Evolutionary conservation across 2,329 filamentous ascomycete species (phyloP), one percentile per base, ranked within the genome.

Genomic region (Ceratocystiopsis minuta): DNA sequence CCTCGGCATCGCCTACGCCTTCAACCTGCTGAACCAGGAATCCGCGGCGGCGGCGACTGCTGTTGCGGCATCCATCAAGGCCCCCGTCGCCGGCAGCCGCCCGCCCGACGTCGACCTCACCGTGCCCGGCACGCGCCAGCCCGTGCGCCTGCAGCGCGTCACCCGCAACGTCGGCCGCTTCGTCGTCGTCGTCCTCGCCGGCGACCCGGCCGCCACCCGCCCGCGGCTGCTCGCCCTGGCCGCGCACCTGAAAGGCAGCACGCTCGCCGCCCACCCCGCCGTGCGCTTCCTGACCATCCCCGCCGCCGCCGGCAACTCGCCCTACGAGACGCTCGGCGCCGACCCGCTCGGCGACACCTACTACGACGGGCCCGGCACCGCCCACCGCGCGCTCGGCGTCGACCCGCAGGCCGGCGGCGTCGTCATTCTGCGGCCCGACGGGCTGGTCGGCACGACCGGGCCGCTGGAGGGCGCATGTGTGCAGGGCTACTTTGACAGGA

Each of bases 1-100:
- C 0, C 61, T 75, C 10, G 73, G 72, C 4, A 74, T 74, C 10
- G 63, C 63, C 36, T 79, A 78, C 51, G 24, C 45, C 20, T 16
- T 9, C 13, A 49, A 49, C 33, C 16, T 49, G 24, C 42, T 49
- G 12, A 49, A 49, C 45, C 42, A 44, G 33, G 12, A 33, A 12
- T 6, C 24, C 13, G 32, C 10, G 31, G 5, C 13, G 6, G 32
- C 15, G 6, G 32, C 12, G 10, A 5, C 15, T 4, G 15, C 12
- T 4, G 24, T 31, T 12, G 24, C 6, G 24, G 32, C 15, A 7
- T 14, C 32, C 3, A 12, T 31, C 24, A 36, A 48, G 6, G 40
- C 46, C 9, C 50, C 63, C 9, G 47, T 45, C 15, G 53, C 65
- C 0, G 67, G 66, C 1, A 56, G 60, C 44, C 56, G 66, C 44